Evolutionary conservation across 2,329 filamentous ascomycete genomes (phyloP).

Genomic region (Ophiostoma piceae): DNA sequence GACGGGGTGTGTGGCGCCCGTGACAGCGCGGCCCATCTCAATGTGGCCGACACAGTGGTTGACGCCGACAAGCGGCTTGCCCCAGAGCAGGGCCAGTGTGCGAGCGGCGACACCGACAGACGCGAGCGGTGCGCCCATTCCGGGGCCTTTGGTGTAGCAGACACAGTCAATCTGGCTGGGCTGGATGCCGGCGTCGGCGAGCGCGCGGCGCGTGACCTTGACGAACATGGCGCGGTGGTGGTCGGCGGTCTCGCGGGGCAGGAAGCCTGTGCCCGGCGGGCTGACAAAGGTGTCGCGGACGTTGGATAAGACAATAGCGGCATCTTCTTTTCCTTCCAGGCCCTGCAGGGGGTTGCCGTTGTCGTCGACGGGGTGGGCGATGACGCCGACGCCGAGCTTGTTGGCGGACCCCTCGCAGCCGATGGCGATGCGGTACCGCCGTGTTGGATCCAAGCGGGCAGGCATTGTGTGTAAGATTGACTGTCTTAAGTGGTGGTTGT

Average conservation of each 20-base stretch:
- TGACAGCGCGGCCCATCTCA: slow-evolving; percentile 95
- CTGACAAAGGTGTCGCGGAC: slow-evolving; percentile 89
- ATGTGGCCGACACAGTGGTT: slow-evolving; percentile 99
- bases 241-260: slow-evolving; percentile 90
- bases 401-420: slow-evolving; percentile 89
- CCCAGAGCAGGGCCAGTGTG: slow-evolving; percentile 77
- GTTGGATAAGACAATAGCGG: slow-evolving; percentile 77
- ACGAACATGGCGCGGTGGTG: slow-evolving; percentile 89
- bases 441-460: slow-evolving; percentile 27
- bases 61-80: slow-evolving; percentile 81
- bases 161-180: slow-evolving; percentile 76
- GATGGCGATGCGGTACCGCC: slow-evolving; percentile 48
- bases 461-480: not conserved
- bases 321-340: slow-evolving; percentile 38
- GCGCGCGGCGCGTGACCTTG: slow-evolving; percentile 69
- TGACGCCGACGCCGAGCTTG: slow-evolving; percentile 91
- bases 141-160: slow-evolving; percentile 91
- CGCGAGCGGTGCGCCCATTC: slow-evolving; percentile 91
- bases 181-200: slow-evolving; percentile 60
- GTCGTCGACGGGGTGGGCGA: slow-evolving; percentile 58
- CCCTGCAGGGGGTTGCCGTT: slow-evolving; percentile 20
- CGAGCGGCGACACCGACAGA: slow-evolving; percentile 78
- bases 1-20: slow-evolving; percentile 82
- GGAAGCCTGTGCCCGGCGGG: slow-evolving; percentile 87
- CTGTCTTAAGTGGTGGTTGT: not conserved